Evolutionary conservation across 83 land plant species (phyloP), one percentile per base, ranked within the genome.

Genomic region (Diphasiastrum complanatum): DNA sequence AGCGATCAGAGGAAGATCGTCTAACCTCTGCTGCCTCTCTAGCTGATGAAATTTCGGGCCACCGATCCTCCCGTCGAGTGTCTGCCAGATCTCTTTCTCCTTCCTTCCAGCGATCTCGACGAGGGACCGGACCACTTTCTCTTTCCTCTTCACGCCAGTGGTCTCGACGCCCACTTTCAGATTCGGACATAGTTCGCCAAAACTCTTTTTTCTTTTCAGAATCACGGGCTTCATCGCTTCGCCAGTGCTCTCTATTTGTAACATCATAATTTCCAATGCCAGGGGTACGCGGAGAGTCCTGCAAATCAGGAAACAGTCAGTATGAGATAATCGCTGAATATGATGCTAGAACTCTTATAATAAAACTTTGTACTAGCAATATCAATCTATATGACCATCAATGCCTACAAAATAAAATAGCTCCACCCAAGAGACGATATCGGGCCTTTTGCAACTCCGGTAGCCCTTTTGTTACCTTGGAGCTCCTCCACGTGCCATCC

Each of bases 1-100:
- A 78, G 0, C 84, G 71, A 6, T 83, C 91, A 46, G 81, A 36
- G 35, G 79, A 27, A 1, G 60, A 45, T n/a, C 85, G 79, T 34
- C 83, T 76, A 1, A 38, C 71, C 48, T 88, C 84, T 16, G 76
- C 82, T 46, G 61, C 47, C 67, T 67, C 73, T 49, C 57, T 75
- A 10, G 22, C 30, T 20, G 75, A 40, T 4, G 74, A 61, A 31
- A 63, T 65, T 51, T 54, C 64, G 57, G 40, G 70, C 70, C 49
- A 67, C 27, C 3, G 51, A 46, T 32, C 70, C 35, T n/a, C 46
- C 36, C 19, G 63, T 41, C 89, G 84, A 24, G 24, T 58, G 1
- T 78, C 83, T 29, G 27, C 43, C 22, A 18, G 16, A 18, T 54
- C 64, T 19, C 46, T 40, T 23, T 61, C 66, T 5, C 50, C 68